Percentiles rank a stretch among this genome's conserved stretches.
phyloP scores from a whole-genome alignment of 31 red algal genomes.

The Odonthalia washingtoniensis region DNA sequence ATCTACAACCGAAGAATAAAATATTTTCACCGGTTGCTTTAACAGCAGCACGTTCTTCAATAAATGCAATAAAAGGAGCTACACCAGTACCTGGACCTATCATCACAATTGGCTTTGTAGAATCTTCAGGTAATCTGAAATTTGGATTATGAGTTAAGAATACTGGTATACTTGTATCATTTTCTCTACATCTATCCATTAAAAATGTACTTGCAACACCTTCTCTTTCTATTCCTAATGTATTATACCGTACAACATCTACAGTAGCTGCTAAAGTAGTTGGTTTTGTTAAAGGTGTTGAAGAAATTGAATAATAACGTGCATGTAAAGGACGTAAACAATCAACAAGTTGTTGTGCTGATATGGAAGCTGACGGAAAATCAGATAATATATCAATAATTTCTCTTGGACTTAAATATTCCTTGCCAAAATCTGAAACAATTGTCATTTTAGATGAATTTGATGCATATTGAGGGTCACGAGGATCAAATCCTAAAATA shows the following conservation, averaged over 20 bases:
- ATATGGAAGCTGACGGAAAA: slow-evolving; percentile 59
- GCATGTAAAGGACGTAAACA: slow-evolving; percentile 71
- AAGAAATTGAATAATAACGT: slow-evolving; percentile 97
- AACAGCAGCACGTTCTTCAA: slow-evolving; percentile 68
- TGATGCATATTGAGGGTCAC: background rate
- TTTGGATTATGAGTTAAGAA: slow-evolving; percentile 83
- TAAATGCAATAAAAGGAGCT: slow-evolving; percentile 94
- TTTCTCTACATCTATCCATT: slow-evolving; percentile 64
- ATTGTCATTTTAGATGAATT: background rate
- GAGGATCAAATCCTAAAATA: slow-evolving; percentile 44
- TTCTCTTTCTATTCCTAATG: slow-evolving; percentile 61
- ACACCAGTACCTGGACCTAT: slow-evolving; percentile 98
- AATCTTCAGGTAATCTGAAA: slow-evolving; percentile 85
- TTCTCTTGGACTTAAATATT: slow-evolving; percentile 73
- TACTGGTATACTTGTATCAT: slow-evolving; percentile 46
- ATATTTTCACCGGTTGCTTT: slow-evolving; percentile 70
- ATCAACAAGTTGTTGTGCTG: slow-evolving; percentile 58
- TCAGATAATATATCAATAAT: slow-evolving; percentile 82
- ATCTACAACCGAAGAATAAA: slow-evolving; percentile 93
- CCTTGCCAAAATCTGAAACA: slow-evolving; percentile 33
- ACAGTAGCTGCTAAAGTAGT: slow-evolving; percentile 76
- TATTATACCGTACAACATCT: slow-evolving; percentile 80
- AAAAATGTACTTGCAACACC: slow-evolving; percentile 91
- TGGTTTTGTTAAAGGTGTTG: slow-evolving; percentile 61
- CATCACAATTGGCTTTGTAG: slow-evolving; percentile 78